Base-by-base conservation (phyloP, 495 filamentous ascomycete genomes). In the Geopyxis carbonaria region DNA sequence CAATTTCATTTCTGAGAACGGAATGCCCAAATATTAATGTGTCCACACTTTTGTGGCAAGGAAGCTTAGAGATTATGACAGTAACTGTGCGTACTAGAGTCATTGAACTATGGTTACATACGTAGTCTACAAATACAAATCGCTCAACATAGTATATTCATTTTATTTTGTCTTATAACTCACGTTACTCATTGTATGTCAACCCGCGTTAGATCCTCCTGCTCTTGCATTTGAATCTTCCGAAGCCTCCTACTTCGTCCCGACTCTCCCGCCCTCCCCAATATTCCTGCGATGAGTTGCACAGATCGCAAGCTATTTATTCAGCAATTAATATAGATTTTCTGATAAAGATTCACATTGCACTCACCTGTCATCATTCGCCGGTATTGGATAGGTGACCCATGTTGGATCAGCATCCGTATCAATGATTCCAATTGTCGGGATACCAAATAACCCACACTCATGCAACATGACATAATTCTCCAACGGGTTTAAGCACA, bases 301-400 rank as follows among this genome's bases (percentile, higher is more conserved):
- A 82, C 67, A 44, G 75, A 73, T 14, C 86, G 75, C 47, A 94
- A 50, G 72, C 83, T 91, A 42, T 34, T 28, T 15, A 4, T 20
- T 4, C 28, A 4, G 47, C 33, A 44, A 36, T 19, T n/a, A 43
- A n/a, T 4, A 2, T 13, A 16, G 6, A 8, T 47, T 25, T 34
- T 18, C 13, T 7, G 13, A 16, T 16, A 3, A 15, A 36, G 32
- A 28, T 34, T 11, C 5, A 24, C 14, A 34, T 43, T 39, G 5
- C 16, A 57, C 66, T 53, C 53, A 79, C 75, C 75, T 80, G 60
- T 99, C 89, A 53, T 99, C 89, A 55, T 99, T 99, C 14, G 83
- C 79, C 4, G 89, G 89, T 47, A 99, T 93, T 2, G 82, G 80
- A 59, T 99, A 99, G 5, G 89, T 99, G 22, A 95, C 83, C 66